Base-by-base conservation (phyloP, 2,329 filamentous ascomycete species). In the Alternaria sp. region DNA sequence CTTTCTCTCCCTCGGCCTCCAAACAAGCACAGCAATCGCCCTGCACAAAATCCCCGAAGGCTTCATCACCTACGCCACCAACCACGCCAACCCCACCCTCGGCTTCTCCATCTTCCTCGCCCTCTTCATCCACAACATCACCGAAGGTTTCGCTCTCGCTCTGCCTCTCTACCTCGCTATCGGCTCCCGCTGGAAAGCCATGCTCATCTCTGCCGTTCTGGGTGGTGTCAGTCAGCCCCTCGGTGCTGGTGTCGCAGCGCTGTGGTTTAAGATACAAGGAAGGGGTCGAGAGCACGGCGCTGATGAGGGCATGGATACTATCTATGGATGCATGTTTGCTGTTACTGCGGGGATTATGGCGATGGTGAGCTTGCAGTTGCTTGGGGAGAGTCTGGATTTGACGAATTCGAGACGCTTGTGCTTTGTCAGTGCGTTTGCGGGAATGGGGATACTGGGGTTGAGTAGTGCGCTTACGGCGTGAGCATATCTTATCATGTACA, bases 81-180 rank as follows among this genome's bases (percentile, higher is more conserved):
- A 98, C 80, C 96, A 99, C 77, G 95, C 93, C 12, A 98, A 94
- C 77, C 94, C 96, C 0, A 85, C 87, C 0, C 88, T 99, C 0
- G 96, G 96, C 19, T 89, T 97, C 80, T 91, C 92, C 56, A 93
- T 99, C 58, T 99, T 99, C 82, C 88, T 98, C 79, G 95, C 96
- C 0, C 87, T 99, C 8, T 97, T 97, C 77, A 95, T 99, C 62
- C 96, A 99, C 85, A 99, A 98, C 82, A 97, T 99, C 74, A 94
- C 93, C 26, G 96, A 99, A 82, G 96, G 96, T 2, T 98, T 98
- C 77, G 93, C 94, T 65, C 91, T 99, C 86, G 93, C 93, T 0
- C 83, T 99, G 1, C 96, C 96, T 0, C 85, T 99, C 0, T 99
- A 97, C 80, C 91, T 99, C 74, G 96, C 96, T 1, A 87, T 97